Evolutionary conservation across 148 eudicot species (phyloP).

Genomic region (Limonium bicolor): DNA sequence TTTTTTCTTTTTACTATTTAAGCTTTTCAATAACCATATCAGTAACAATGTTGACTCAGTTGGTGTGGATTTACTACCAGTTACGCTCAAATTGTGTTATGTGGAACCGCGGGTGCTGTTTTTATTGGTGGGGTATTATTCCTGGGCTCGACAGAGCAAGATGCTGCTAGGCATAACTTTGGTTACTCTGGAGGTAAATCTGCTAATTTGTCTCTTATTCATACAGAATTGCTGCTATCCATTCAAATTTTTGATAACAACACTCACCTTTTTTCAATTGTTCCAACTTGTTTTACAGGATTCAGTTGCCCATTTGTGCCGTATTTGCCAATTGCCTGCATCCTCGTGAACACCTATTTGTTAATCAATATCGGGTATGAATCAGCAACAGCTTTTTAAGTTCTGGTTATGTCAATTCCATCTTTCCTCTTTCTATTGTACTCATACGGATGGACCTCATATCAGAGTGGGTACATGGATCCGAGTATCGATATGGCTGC

Average conservation of each 20-base stretch:
- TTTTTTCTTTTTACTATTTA: neutral
- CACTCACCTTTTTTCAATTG: constrained; percentile 9
- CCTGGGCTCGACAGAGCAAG: constrained; percentile 35
- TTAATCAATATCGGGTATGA: constrained; percentile 54
- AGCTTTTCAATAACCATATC: neutral
- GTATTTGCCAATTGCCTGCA: constrained; percentile 40
- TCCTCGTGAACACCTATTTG: constrained; percentile 53
- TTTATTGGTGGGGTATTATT: constrained; percentile 21
- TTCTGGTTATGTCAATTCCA: neutral
- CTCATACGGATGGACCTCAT: no score
- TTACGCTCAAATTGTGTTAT: constrained; percentile 21
- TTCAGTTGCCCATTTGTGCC: constrained; percentile 66
- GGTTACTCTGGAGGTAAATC: constrained; percentile 46
- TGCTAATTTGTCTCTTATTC: neutral
- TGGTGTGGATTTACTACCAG: constrained; percentile 14
- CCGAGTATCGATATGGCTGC: constrained; percentile 48
- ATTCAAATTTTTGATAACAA: neutral
- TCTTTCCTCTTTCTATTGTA: neutral
- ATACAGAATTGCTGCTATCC: no score
- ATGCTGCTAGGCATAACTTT: constrained; percentile 24
- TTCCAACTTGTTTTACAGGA: no score
- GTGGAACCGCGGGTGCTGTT: constrained; percentile 29
- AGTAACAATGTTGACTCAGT: neutral
- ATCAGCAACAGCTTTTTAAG: neutral
- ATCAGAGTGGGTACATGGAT: constrained; percentile 45